Evolutionary conservation across 495 filamentous ascomycete species (phyloP).

Genomic region (Pyrenula aspistea): DNA sequence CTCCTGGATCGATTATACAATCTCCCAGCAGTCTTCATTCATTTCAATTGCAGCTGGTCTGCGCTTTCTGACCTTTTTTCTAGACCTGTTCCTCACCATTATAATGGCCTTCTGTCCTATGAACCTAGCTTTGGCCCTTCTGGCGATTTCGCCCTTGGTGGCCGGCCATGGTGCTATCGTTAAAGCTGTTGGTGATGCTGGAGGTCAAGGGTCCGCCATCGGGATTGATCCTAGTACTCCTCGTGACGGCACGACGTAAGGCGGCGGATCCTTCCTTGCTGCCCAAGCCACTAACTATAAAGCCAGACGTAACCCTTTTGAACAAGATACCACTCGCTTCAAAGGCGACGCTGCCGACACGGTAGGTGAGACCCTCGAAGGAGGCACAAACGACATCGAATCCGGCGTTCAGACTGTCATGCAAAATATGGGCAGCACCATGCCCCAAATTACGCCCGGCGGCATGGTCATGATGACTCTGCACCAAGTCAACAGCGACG

Average conservation of each 20-base stretch:
- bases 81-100: background rate
- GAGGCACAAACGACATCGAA: conserved; percentile 1
- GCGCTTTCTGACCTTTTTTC: background rate
- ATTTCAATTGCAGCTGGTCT: background rate
- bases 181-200: background rate
- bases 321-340: conserved; percentile 20
- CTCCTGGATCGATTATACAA: background rate
- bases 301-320: conserved; percentile 4
- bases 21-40: background rate
- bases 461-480: conserved; percentile 21
- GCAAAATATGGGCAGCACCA: conserved; percentile 18
- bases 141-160: background rate
- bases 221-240: conserved; percentile 6
- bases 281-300: background rate
- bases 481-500: conserved; percentile 27
- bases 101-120: background rate
- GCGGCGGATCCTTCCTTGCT: background rate
- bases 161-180: background rate
- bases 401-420: conserved; percentile 11
- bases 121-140: background rate
- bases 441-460: conserved; percentile 21
- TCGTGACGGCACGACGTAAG: conserved; percentile 9
- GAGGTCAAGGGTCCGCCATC: background rate
- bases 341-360: conserved; percentile 16
- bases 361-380: conserved; percentile 13